Evolutionary conservation across 75 land plant species (phyloP).

Genomic region (Picea sitchensis): DNA sequence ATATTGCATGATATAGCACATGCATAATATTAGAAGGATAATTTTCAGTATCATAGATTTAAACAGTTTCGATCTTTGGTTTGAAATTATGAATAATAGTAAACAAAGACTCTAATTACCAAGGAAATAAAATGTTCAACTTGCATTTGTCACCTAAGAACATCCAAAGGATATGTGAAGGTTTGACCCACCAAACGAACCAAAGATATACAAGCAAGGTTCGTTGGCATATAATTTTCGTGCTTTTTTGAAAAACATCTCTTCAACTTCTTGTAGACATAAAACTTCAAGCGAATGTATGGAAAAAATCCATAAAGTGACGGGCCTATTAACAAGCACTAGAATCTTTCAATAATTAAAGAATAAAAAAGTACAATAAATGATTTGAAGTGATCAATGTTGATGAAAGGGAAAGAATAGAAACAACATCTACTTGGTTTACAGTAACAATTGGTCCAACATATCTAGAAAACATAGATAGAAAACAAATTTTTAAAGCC

Average conservation of each 20-base stretch:
- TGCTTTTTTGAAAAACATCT: constrained; percentile 65
- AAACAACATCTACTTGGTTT: too few relatives aligned
- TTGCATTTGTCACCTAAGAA: constrained; percentile 98
- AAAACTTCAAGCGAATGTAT: constrained; percentile 82
- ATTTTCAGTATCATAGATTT: background rate
- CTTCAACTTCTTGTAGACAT: constrained; percentile 75
- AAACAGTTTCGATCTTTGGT: background rate
- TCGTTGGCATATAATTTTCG: constrained; percentile 47
- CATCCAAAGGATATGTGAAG: constrained; percentile 93
- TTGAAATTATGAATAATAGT: background rate
- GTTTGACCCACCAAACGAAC: constrained; percentile 95
- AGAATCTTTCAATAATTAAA: too few relatives aligned
- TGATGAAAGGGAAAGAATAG: too few relatives aligned
- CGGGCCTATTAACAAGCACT: too few relatives aligned
- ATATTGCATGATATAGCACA: too few relatives aligned
- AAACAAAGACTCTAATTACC: background rate
- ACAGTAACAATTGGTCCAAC: too few relatives aligned
- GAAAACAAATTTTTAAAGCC: too few relatives aligned
- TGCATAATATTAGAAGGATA: background rate
- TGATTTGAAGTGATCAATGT: too few relatives aligned
- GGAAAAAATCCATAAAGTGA: constrained; percentile 83
- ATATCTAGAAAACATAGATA: too few relatives aligned
- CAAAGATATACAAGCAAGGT: constrained; percentile 80
- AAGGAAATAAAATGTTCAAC: constrained; percentile 22
- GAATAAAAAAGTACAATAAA: too few relatives aligned